phyloP scores from a whole-genome alignment of 768 basidiomycete species.

The Mycena rebaudengoi region DNA sequence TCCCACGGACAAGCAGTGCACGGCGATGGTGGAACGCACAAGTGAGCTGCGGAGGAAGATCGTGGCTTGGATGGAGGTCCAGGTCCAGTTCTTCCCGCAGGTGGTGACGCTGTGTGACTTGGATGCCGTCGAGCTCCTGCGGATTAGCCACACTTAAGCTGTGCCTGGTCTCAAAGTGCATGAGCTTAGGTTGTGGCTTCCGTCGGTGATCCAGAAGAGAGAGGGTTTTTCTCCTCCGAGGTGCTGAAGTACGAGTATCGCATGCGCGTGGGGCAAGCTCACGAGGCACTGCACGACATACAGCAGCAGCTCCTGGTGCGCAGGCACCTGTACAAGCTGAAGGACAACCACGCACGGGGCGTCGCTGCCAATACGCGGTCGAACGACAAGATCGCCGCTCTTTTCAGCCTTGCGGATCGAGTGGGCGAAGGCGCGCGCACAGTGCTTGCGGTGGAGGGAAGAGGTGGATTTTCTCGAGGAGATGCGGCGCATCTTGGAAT shows the following conservation, averaged over 20 bases:
- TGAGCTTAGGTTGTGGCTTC: slow-evolving; percentile 28
- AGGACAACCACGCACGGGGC: slow-evolving; percentile 28
- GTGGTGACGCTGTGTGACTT: slow-evolving; percentile 14
- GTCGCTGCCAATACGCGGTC: slow-evolving; percentile 34
- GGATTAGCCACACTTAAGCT: background rate
- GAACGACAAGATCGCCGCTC: slow-evolving; percentile 13
- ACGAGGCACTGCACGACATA: slow-evolving; percentile 33
- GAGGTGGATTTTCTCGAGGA: slow-evolving; percentile 7
- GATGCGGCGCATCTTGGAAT: slow-evolving; percentile 11
- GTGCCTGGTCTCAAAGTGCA: background rate
- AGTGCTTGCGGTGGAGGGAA: slow-evolving; percentile 11
- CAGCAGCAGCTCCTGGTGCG: slow-evolving; percentile 31
- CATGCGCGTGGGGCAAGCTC: slow-evolving; percentile 33
- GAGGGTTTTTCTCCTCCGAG: background rate
- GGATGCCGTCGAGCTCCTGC: background rate
- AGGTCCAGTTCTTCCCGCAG: slow-evolving; percentile 1
- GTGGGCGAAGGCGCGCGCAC: slow-evolving; percentile 29
- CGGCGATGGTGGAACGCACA: too few relatives aligned
- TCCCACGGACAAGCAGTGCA: too few relatives aligned
- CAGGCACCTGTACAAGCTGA: slow-evolving; percentile 28
- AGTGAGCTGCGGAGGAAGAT: too few relatives aligned
- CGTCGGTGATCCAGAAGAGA: slow-evolving; percentile 18
- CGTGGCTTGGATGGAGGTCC: too few relatives aligned
- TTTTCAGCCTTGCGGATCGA: slow-evolving; percentile 27
- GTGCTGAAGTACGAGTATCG: slow-evolving; percentile 29